Percentiles rank a stretch among this genome's conserved stretches.
phyloP scores from a whole-genome alignment of 2,329 filamentous ascomycete species.

The Pseudogymnoascus sp. region DNA sequence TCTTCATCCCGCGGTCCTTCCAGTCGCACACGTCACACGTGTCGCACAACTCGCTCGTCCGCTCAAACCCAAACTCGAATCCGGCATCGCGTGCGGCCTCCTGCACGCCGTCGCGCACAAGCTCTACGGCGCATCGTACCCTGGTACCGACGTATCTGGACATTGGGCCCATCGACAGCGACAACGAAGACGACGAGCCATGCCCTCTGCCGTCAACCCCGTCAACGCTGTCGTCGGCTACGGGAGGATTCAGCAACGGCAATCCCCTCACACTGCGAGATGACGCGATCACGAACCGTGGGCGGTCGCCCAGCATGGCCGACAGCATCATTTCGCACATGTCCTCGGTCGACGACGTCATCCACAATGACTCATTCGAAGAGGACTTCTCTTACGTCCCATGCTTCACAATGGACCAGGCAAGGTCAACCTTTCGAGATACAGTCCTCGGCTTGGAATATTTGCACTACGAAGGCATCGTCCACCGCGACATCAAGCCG shows the following conservation, averaged over 20 bases:
- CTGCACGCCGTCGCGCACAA: slow-evolving; percentile 22
- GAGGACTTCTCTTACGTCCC: slow-evolving; percentile 92
- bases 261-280: slow-evolving; percentile 27
- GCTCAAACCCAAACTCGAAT: slow-evolving; percentile 25
- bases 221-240: slow-evolving; percentile 36
- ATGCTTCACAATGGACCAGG: slow-evolving; percentile 78
- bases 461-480: slow-evolving; percentile 78
- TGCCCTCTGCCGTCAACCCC: slow-evolving; percentile 45
- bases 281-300: slow-evolving; percentile 48
- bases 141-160: slow-evolving; percentile 28
- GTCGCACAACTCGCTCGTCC: slow-evolving; percentile 17
- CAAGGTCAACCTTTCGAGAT: slow-evolving; percentile 80
- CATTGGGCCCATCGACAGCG: slow-evolving; percentile 31
- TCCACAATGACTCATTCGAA: slow-evolving; percentile 59
- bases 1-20: slow-evolving; percentile 7
- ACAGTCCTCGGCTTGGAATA: slow-evolving; percentile 91
- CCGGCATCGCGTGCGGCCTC: slow-evolving; percentile 23
- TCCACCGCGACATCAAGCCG: slow-evolving; percentile 78
- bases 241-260: slow-evolving; percentile 70
- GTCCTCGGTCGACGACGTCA: slow-evolving; percentile 55
- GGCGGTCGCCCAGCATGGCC: slow-evolving; percentile 71
- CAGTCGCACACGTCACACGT: slow-evolving; percentile 16
- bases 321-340: slow-evolving; percentile 68
- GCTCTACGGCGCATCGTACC: slow-evolving; percentile 27
- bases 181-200: slow-evolving; percentile 46